Evolutionary conservation across 148 eudicot species (phyloP), one percentile per base, ranked within the genome.

Genomic region (Chenopodium quinoa): DNA sequence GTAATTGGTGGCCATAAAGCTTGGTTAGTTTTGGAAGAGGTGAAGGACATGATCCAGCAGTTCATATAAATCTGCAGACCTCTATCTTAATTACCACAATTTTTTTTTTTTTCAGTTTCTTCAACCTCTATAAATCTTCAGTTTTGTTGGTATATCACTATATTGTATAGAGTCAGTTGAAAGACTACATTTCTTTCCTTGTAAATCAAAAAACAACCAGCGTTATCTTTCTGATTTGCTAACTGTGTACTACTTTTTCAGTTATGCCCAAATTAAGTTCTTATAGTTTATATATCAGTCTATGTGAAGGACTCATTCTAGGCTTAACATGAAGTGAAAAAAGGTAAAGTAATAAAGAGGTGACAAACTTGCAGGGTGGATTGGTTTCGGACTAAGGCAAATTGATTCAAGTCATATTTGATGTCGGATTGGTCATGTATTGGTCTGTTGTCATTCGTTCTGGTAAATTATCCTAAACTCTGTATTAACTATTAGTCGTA

Each of bases 1-100:
- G 98, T 95, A 73, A 95, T 95, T 19, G 98, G 98, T 60, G 98
- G 98, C 47, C 97, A 95, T 71, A 93, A 95, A 83, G 96, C 94
- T 75, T 95, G 97, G 97, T 89, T 95, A 34, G 98, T 95, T 34
- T 62, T 95, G 76, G 97, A 92, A 52, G 98, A 95, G 92, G 97
- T 95, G 46, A 84, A 93, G 82, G 91, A 90, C 79, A 95, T 95
- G 97, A 92, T 95, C 75, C 84, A 91, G 72, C 89, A 91, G 37
- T 89, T 81, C 81, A 73, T 87, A 69, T 94, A 27, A 76, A 71
- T 72, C 65, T 50, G 25, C 78, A 44, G 32, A 63, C 32, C 14
- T 69, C 75, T 22, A 17, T 25, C 25, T 25, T 66, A 66, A 40
- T 27, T 66, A 52, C 48, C 52, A 27, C 8, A 34, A 19, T 31